Evolutionary conservation across 75 land plant species (phyloP).

Genomic region (Selaginella tamariscina): DNA sequence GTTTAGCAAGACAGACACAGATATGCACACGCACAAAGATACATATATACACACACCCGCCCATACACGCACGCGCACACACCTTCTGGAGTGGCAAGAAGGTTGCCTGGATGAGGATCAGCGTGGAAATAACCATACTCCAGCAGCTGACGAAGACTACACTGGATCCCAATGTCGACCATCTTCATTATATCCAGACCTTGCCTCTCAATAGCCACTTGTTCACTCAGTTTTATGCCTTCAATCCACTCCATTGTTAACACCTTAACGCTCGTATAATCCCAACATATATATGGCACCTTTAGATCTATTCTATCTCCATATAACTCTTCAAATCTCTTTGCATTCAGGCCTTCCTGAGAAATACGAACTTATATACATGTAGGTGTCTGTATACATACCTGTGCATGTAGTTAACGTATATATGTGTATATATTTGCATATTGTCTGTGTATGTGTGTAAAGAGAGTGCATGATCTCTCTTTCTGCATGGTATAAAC

Average conservation of each 20-base stretch:
- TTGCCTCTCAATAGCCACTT: conserved; percentile 61
- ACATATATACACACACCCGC: no score
- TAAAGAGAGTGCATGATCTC: no score
- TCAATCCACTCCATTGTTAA: conserved; percentile 98
- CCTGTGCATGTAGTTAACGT: no score
- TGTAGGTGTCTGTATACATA: no score
- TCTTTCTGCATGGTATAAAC: no score
- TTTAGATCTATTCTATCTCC: conserved; percentile 82
- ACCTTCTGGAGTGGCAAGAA: conserved; percentile 91
- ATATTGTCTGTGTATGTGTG: no score
- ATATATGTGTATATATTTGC: no score
- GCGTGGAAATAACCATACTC: conserved; percentile 99
- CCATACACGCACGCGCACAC: no score
- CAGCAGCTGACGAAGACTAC: conserved; percentile 87
- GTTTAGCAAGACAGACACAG: no score
- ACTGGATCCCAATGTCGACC: conserved; percentile 90
- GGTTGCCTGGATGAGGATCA: conserved; percentile 99
- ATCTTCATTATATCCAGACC: conserved; percentile 69
- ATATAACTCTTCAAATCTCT: conserved; percentile 75
- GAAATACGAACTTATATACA: background rate
- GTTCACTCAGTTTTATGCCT: conserved; percentile 86
- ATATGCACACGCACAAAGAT: no score
- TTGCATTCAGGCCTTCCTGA: conserved; percentile 91
- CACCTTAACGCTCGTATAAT: conserved; percentile 88
- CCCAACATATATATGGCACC: conserved; percentile 88